A percentile compares a stretch with the other conserved stretches of the same genome.
phyloP scores from a whole-genome alignment of 208 protist genomes.

The Phytomonas sp. region DNA sequence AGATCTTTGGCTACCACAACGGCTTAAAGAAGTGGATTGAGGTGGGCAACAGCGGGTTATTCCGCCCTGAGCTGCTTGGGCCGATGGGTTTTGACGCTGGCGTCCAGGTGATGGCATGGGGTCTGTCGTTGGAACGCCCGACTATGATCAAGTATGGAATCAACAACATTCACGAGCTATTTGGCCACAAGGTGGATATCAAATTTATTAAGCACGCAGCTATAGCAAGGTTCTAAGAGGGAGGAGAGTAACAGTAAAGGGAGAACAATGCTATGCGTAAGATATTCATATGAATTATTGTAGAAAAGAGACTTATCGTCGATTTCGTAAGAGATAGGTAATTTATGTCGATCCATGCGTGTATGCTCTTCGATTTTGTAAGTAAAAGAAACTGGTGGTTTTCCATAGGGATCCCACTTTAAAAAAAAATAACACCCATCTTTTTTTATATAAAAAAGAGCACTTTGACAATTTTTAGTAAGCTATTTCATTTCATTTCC shows the following conservation, averaged over 20 bases:
- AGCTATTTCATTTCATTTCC: not conserved
- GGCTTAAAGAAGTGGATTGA: conserved; percentile 96
- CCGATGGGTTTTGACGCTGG: conserved; percentile 98
- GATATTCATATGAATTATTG: not conserved
- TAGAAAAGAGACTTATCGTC: not conserved
- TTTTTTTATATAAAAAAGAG: not conserved
- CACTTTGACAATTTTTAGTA: not conserved
- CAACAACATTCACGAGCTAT: conserved; percentile 98
- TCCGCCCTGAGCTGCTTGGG: conserved; percentile 98
- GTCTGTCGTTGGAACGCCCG: conserved; percentile 98
- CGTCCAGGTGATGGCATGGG: conserved; percentile 99
- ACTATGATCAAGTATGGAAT: conserved; percentile 99
- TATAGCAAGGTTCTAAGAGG: conserved; percentile 77
- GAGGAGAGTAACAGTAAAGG: not conserved
- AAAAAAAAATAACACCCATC: not conserved
- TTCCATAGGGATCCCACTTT: not conserved
- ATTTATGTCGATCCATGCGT: not conserved
- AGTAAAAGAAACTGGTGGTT: not conserved
- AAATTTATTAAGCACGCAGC: conserved; percentile 79
- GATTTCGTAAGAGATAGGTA: not conserved
- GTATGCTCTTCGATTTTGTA: not conserved
- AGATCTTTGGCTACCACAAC: conserved; percentile 98
- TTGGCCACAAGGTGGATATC: conserved; percentile 93
- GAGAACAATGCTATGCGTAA: not conserved
- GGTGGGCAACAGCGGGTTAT: conserved; percentile 98